Base-by-base conservation (phyloP, 768 basidiomycete species). In the Psilocybe azurescens region DNA sequence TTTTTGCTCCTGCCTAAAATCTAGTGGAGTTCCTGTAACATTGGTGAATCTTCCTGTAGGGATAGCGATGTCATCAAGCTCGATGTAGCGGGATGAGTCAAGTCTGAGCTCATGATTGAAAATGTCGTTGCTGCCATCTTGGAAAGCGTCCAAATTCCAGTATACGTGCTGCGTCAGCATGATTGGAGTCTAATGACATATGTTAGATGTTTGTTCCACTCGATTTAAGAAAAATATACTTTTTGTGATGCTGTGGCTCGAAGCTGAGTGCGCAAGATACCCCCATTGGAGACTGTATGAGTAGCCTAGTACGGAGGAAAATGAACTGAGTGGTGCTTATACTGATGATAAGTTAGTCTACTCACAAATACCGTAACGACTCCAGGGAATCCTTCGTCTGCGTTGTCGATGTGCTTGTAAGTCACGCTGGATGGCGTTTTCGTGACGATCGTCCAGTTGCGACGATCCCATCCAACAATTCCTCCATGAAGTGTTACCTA, bases 161-260 rank as follows among this genome's bases (percentile, higher is more conserved):
- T 85, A 87, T 33, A 81, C 75, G 63, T 86, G 85, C 59, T 83
- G 82, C 0, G 84, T 84, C 30, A 85, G 68, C 84, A 86, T 84
- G 56, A 86, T 84, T 0, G 85, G 85, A 2, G 85, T 86, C 79
- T 79, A 57, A 24, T 10, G n/a, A 38, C 16, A 3, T 14, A n/a
- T 9, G 33, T 18, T 24, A 24, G 24, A 24, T 24, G 48, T 18
- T n/a, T 10, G 29, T 49, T 6, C 33, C 5, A n/a, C 11, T 28
- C 8, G n/a, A 32, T 9, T 29, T 5, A 18, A 38, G 59, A 6
- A 44, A 4, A 32, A 54, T 50, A 24, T 13, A 78, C 78, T 74
- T 79, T 75, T 65, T 84, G 71, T 0, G 81, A 79, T 0, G 84
- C 81, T 6, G 72, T 78, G 1, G 84, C 84, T 38, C 77, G 74